Evolutionary conservation across 768 basidiomycete species (phyloP).

Genomic region (Leccinum aurantiacum): DNA sequence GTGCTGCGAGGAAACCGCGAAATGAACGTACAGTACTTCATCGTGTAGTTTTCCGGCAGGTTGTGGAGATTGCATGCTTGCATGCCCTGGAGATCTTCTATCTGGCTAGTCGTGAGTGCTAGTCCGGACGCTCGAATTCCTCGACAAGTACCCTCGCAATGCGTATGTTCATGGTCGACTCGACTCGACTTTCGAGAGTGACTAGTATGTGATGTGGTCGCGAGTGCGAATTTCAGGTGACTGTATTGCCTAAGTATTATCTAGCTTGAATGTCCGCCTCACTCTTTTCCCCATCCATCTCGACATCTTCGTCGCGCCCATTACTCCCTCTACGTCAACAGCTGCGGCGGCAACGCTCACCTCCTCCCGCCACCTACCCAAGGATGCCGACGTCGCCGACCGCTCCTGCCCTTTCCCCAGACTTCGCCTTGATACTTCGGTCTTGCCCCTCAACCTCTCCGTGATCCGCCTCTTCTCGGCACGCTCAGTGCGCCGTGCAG

Average conservation of each 20-base stretch:
- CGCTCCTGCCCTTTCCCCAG: too few relatives aligned
- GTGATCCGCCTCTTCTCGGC: too few relatives aligned
- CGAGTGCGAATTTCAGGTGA: background rate
- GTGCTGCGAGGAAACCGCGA: background rate
- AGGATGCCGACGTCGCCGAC: background rate
- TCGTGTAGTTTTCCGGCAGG: constrained; percentile 87
- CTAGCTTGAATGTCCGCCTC: background rate
- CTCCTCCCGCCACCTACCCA: too few relatives aligned
- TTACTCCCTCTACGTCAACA: too few relatives aligned
- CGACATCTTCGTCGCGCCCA: background rate
- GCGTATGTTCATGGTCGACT: constrained; percentile 30
- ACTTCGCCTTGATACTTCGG: too few relatives aligned
- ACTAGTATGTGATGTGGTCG: background rate
- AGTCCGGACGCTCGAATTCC: background rate
- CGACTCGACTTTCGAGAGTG: background rate
- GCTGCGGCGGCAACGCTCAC: too few relatives aligned
- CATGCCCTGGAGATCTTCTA: constrained; percentile 89
- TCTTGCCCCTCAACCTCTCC: too few relatives aligned
- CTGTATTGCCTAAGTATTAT: too few relatives aligned
- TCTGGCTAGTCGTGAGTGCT: constrained; percentile 43
- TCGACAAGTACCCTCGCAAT: constrained; percentile 27
- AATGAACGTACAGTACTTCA: constrained; percentile 65
- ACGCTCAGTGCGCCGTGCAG: constrained; percentile 10
- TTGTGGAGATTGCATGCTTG: constrained; percentile 93
- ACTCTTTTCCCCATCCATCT: constrained; percentile 29